Evolutionary conservation across 1,284 basidiomycete species (phyloP).

Genomic region (Pholiota adiposa): DNA sequence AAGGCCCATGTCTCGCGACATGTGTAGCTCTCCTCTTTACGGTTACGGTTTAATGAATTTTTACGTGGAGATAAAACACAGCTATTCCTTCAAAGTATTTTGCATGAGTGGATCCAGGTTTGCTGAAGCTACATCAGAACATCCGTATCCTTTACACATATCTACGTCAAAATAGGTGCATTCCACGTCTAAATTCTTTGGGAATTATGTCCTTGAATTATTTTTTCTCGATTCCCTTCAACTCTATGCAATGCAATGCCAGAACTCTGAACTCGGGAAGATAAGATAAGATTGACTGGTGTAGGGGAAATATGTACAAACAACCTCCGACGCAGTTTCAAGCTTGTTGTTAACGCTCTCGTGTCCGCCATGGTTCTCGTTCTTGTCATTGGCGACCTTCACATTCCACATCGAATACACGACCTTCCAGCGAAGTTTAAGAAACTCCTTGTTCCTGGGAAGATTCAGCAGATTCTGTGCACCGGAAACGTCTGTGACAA

Average conservation of each 20-base stretch:
- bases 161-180: too few relatives aligned
- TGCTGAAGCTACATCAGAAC: too few relatives aligned
- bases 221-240: too few relatives aligned
- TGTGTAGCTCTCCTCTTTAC: too few relatives aligned
- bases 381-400: conserved; percentile 92
- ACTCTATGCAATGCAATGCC: neutral
- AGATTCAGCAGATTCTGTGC: conserved; percentile 98
- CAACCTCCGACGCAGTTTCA: neutral
- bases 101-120: too few relatives aligned
- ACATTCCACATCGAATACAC: conserved; percentile 88
- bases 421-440: conserved; percentile 97
- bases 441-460: conserved; percentile 94
- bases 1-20: too few relatives aligned
- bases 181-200: too few relatives aligned
- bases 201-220: too few relatives aligned
- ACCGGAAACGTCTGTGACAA: conserved; percentile 98
- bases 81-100: too few relatives aligned
- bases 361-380: conserved; percentile 72
- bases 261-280: neutral
- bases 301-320: neutral
- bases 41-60: too few relatives aligned
- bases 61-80: too few relatives aligned
- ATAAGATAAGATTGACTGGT: conserved; percentile 7
- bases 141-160: too few relatives aligned
- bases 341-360: neutral